A percentile compares a stretch with the other conserved stretches of the same genome.
Evolutionary conservation across 164 flowering plant species (phyloP).

Genomic region (Piper longum): DNA sequence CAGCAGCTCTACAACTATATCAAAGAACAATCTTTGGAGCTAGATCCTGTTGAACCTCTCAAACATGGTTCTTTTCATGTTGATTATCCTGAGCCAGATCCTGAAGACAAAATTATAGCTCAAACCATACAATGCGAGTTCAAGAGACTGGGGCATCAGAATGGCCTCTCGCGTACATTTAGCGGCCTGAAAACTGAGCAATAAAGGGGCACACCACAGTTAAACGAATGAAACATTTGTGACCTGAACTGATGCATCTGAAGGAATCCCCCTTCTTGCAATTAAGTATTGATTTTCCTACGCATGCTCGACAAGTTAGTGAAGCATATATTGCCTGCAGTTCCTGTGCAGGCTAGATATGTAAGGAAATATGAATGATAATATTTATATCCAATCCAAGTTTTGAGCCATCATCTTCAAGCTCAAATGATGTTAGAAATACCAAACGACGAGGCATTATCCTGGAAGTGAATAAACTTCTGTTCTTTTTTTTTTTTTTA

Average conservation of each 20-base stretch:
- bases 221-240: neutral
- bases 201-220: neutral
- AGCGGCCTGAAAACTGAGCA: conserved; percentile 14
- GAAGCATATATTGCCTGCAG: neutral
- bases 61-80: conserved; percentile 76
- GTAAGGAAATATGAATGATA: neutral
- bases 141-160: conserved; percentile 25
- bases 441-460: neutral
- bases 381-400: neutral
- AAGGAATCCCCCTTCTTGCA: neutral
- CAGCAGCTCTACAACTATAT: conserved; percentile 60
- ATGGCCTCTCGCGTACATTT: conserved; percentile 18
- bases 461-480: no score
- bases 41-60: conserved; percentile 17
- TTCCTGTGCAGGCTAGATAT: neutral
- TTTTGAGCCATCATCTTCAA: neutral
- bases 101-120: conserved; percentile 40
- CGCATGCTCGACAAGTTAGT: neutral
- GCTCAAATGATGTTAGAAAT: neutral
- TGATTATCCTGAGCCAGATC: conserved; percentile 39
- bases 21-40: conserved; percentile 31
- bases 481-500: neutral
- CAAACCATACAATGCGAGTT: conserved; percentile 56
- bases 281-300: neutral
- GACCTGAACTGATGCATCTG: neutral